These are phyloP conservation scores for Reticulascus tulasneorum DNA, from an alignment of 2,329 filamentous ascomycete genomes.

Conservation along the genomic window DNA sequence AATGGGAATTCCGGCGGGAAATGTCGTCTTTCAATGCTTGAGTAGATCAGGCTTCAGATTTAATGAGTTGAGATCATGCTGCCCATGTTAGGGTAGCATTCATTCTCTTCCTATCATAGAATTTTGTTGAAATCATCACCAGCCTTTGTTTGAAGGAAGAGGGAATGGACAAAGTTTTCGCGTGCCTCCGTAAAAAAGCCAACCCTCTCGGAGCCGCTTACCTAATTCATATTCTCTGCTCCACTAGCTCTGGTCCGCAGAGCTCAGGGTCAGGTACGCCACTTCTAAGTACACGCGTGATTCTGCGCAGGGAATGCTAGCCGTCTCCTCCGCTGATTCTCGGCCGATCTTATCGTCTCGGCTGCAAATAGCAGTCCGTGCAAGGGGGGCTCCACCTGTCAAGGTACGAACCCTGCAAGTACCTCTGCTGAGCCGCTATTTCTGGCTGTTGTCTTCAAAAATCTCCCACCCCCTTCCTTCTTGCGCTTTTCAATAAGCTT, in stretches of 20 bases:
- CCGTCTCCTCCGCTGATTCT: conserved; percentile 8
- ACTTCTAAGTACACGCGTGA: conserved; percentile 1
- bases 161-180: conserved; percentile 16
- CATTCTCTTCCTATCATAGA: conserved; percentile 69
- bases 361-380: conserved; percentile 7
- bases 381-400: conserved; percentile 11
- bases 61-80: conserved; percentile 57
- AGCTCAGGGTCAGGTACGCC: conserved; percentile 1
- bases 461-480: conserved; percentile 13
- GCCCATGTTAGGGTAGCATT: conserved; percentile 45
- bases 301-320: conserved; percentile 2
- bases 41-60: conserved; percentile 53
- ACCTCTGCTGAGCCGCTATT: conserved; percentile 2
- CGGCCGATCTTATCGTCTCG: conserved; percentile 7
- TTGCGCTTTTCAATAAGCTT: conserved; percentile 7
- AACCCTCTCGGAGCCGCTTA: too few relatives aligned
- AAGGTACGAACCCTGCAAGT: conserved; percentile 7
- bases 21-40: conserved; percentile 4
- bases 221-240: too few relatives aligned
- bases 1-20: too few relatives aligned
- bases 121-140: conserved; percentile 56
- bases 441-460: conserved; percentile 11
- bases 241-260: background rate
- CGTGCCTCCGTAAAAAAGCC: too few relatives aligned
- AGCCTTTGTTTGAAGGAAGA: conserved; percentile 40